A percentile compares a stretch with the other conserved stretches of the same genome.
These are phyloP conservation scores for Corylus heterophylla DNA, from an alignment of 306 rosid genomes.

Conservation along the genomic window DNA sequence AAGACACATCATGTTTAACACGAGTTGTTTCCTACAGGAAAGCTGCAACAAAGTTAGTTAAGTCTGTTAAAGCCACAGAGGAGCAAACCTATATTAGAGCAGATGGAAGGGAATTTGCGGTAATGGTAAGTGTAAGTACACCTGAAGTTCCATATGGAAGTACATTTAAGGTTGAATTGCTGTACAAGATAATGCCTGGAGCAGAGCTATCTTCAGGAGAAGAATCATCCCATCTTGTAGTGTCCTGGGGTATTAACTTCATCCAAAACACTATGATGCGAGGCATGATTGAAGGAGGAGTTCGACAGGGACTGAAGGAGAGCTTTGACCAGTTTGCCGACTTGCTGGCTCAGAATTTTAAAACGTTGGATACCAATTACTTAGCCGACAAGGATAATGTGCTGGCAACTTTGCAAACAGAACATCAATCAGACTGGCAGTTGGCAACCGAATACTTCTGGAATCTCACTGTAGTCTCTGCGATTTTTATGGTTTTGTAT, in stretches of 20 bases:
- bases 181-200: conserved; percentile 78
- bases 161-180: conserved; percentile 65
- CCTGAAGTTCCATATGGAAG: conserved; percentile 90
- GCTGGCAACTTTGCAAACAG: conserved; percentile 51
- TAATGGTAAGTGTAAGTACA: conserved; percentile 56
- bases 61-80: conserved; percentile 68
- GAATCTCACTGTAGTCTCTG: conserved; percentile 59
- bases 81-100: conserved; percentile 76
- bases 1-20: conserved; percentile 52
- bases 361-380: conserved; percentile 37
- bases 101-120: conserved; percentile 55
- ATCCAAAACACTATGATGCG: conserved; percentile 76
- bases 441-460: conserved; percentile 61
- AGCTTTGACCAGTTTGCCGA: conserved; percentile 55
- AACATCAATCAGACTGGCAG: conserved; percentile 58
- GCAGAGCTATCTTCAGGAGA: conserved; percentile 56
- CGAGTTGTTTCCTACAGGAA: conserved; percentile 60
- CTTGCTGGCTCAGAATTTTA: conserved; percentile 51
- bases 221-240: conserved; percentile 53
- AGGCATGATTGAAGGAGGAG: conserved; percentile 76
- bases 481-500: conserved; percentile 54
- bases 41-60: conserved; percentile 67
- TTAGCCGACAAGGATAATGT: conserved; percentile 53
- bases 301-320: conserved; percentile 72
- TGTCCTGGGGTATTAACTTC: conserved; percentile 78